Percentiles rank a stretch among this genome's conserved stretches.
Conservation (phyloP, 2,329 filamentous ascomycete genomes). For the Alternaria burnsii region DNA sequence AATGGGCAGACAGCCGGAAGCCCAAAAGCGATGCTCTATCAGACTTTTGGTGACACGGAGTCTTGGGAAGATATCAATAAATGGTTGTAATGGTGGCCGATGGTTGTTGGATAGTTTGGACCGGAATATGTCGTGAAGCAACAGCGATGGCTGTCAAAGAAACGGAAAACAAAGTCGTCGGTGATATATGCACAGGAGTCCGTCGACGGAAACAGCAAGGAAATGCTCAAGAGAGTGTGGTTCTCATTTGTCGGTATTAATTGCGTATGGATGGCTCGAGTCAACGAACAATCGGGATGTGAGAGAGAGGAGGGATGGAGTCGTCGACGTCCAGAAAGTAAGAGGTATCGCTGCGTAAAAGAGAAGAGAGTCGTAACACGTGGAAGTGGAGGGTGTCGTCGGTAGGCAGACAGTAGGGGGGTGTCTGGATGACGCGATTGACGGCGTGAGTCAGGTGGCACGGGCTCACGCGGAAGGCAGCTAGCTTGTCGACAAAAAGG, state of each 20-base stretch:
- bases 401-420: slow-evolving; percentile 35
- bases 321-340: slow-evolving; percentile 42
- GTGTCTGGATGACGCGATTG: slow-evolving; percentile 40
- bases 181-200: slow-evolving; percentile 53
- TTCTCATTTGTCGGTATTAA: slow-evolving; percentile 56
- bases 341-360: slow-evolving; percentile 50
- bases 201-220: slow-evolving; percentile 52
- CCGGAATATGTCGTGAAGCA: slow-evolving; percentile 43
- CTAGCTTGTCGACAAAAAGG: slow-evolving; percentile 36
- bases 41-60: slow-evolving; percentile 48
- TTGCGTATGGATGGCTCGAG: slow-evolving; percentile 50
- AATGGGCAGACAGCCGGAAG: slow-evolving; percentile 45
- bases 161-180: slow-evolving; percentile 46
- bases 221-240: slow-evolving; percentile 55
- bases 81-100: slow-evolving; percentile 40
- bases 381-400: slow-evolving; percentile 45
- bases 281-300: slow-evolving; percentile 49
- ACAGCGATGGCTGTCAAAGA: slow-evolving; percentile 35
- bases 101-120: slow-evolving; percentile 23
- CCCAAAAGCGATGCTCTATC: slow-evolving; percentile 50
- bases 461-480: slow-evolving; percentile 38
- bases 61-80: slow-evolving; percentile 47
- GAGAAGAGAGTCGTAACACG: slow-evolving; percentile 51
- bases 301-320: slow-evolving; percentile 29
- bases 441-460: slow-evolving; percentile 48